Base-by-base conservation (phyloP, 129 eudicot species). In the Pittosporum tobira region DNA sequence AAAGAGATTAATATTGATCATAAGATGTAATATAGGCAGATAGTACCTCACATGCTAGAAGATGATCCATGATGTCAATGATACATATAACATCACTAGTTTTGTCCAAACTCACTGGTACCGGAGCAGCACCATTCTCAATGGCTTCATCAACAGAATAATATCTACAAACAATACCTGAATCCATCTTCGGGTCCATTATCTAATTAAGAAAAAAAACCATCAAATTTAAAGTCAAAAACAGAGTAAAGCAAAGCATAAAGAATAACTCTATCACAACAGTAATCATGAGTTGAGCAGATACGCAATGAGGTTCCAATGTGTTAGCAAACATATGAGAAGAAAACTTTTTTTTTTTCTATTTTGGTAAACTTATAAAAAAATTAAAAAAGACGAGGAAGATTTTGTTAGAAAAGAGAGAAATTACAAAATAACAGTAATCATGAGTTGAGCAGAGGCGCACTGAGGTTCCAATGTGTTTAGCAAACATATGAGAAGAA, bases 161-260 rank as follows among this genome's bases (percentile, higher is more conserved):
- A 66, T 86, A 91, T 67, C 66, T 83, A 71, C 87, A 69, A 68
- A 78, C 95, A 60, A 91, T 86, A 65, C 98, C 98, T 57, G 98
- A 91, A 83, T 91, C 98, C 98, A 91, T 91, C 90, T 91, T 91
- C 51, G 98, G 98, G 78, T 91, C 98, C 98, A 91, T 91, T 75
- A 91, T 91, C 98, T 91, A 75, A 37, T 60, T n/a, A n/a, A n/a
- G n/a, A n/a, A n/a, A 29, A 29, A 79, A 44, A 53, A 24, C 66
- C 52, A 59, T 34, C 48, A 27, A 58, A 30, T 13, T 34, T 18
- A 16, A 55, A 31, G 52, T 53, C 29, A 45, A 19, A 52, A 30
- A 57, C 18, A 40, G 50, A 6, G 10, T 26, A 19, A 26, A 22
- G 34, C 11, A n/a, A 15, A 51, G 15, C 12, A 18, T 10, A 42